Base-by-base conservation (phyloP, 148 eudicot species). In the Cornus controversa region DNA sequence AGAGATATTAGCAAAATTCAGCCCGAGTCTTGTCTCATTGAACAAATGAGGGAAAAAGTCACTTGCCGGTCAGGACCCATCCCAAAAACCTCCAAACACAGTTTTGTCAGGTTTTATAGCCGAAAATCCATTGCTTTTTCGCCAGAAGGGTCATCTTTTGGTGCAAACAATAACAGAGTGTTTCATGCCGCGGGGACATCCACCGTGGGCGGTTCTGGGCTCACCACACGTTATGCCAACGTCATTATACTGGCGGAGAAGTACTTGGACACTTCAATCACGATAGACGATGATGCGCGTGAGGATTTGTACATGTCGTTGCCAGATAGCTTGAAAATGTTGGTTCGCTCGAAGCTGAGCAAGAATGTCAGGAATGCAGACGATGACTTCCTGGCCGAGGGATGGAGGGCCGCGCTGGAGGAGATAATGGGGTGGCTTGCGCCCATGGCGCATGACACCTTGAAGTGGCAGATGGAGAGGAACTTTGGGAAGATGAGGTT, bases 121-220 rank as follows among this genome's bases (percentile, higher is more conserved):
- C 80, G 77, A 4, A 89, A 86, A 10, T 78, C 85, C 20, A 73
- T 76, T 26, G 16, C 71, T 15, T 86, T 84, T 8, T 23, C 28
- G 0, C 67, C 70, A 0, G 88, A 84, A 1, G 77, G 69, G 8
- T 10, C 26, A 4, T 53, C 13, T 58, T 54, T 16, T 50, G 83
- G 6, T 15, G 15, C 23, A 2, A 75, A 68, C 14, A 72, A 70
- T 0, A 87, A 85, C 31, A 85, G 72, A 72, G 97, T 92, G 73
- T 88, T 87, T 64, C 87, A 86, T 9, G 81, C 87, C 10, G 98
- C 96, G 27, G 91, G 89, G 66, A 89, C 96, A 0, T 29, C 82
- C 1, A 92, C 91, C 0, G 89, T 94, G 6, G 98, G 98, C 7
- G 97, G 97, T 14, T 86, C 90, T 1, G 96, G 98, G 4, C 78